Conservation (phyloP, 2,329 filamentous ascomycete genomes). For the Sclerotinia minor region DNA sequence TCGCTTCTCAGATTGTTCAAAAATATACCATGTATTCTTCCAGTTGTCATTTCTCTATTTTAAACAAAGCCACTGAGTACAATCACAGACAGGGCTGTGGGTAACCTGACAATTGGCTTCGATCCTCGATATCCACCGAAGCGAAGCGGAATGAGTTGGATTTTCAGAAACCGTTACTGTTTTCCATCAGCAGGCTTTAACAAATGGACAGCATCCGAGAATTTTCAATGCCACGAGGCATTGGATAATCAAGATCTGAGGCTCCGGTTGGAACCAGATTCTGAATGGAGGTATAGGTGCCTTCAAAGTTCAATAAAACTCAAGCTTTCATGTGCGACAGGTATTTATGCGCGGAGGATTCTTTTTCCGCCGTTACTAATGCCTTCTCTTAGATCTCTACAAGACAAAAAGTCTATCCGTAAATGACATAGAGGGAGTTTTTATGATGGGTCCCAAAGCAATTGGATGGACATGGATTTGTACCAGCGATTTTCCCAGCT, state of each 20-base stretch:
- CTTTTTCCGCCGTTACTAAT: not conserved
- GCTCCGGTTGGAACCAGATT: not conserved
- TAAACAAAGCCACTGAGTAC: not conserved
- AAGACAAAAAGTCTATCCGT: not conserved
- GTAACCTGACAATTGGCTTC: not conserved
- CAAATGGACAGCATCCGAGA: not conserved
- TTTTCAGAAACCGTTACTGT: not conserved
- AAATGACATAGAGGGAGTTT: not conserved
- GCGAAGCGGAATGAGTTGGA: not conserved
- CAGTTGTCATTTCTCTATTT: not conserved
- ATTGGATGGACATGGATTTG: not conserved
- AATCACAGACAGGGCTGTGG: not conserved
- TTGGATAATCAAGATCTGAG: not conserved
- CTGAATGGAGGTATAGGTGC: not conserved
- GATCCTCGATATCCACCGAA: not conserved
- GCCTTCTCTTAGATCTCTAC: not conserved
- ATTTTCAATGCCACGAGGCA: not conserved
- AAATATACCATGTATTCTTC: not conserved
- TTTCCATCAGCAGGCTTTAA: not conserved
- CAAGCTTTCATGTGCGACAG: conserved; percentile 1
- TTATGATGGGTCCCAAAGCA: not conserved
- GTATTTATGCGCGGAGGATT: not conserved
- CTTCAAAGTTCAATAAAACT: not conserved
- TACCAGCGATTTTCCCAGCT: not conserved
- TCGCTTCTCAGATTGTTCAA: not conserved